These are phyloP conservation scores for Wallacemonas sp. DNA, from an alignment of 208 protist genomes.

Conservation along the genomic window DNA sequence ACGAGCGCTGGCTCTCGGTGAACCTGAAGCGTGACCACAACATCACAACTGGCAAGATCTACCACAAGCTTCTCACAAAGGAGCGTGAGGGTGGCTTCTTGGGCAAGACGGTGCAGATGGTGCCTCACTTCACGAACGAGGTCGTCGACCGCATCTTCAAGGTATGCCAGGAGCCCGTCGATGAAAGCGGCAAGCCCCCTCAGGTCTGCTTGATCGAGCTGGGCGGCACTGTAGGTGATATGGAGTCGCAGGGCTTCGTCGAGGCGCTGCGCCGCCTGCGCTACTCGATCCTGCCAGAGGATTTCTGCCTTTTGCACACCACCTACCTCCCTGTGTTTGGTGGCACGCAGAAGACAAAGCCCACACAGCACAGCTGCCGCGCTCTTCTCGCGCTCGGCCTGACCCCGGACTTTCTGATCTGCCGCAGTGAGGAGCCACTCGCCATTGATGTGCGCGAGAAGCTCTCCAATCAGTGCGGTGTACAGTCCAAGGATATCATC, in stretches of 20 bases:
- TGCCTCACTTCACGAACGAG: slow-evolving; percentile 94
- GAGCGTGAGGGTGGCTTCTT: slow-evolving; percentile 98
- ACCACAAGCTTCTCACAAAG: slow-evolving; percentile 94
- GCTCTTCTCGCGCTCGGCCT: slow-evolving; percentile 96
- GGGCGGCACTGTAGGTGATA: slow-evolving; percentile 98
- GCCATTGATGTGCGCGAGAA: slow-evolving; percentile 85
- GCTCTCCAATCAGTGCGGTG: slow-evolving; percentile 97
- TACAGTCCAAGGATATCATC: slow-evolving; percentile 93
- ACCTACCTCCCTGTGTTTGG: slow-evolving; percentile 91
- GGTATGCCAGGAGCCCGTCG: slow-evolving; percentile 89
- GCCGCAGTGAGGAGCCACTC: slow-evolving; percentile 93
- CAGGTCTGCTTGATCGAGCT: slow-evolving; percentile 98
- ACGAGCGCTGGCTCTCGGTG: slow-evolving; percentile 98
- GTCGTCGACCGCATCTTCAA: slow-evolving; percentile 87
- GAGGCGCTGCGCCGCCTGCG: slow-evolving; percentile 96
- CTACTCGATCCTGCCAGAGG: slow-evolving; percentile 74
- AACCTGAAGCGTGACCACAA: slow-evolving; percentile 96
- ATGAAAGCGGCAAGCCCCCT: slow-evolving; percentile 66
- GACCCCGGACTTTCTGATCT: slow-evolving; percentile 98
- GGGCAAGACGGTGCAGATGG: slow-evolving; percentile 99
- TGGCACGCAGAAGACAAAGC: slow-evolving; percentile 99
- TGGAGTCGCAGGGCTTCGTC: slow-evolving; percentile 98
- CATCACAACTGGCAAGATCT: slow-evolving; percentile 99
- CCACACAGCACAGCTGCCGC: slow-evolving; percentile 97
- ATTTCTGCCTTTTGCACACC: slow-evolving; percentile 89